phyloP scores from a whole-genome alignment of 2,329 filamentous ascomycete species.

The Chaetoscypha palmicola region DNA sequence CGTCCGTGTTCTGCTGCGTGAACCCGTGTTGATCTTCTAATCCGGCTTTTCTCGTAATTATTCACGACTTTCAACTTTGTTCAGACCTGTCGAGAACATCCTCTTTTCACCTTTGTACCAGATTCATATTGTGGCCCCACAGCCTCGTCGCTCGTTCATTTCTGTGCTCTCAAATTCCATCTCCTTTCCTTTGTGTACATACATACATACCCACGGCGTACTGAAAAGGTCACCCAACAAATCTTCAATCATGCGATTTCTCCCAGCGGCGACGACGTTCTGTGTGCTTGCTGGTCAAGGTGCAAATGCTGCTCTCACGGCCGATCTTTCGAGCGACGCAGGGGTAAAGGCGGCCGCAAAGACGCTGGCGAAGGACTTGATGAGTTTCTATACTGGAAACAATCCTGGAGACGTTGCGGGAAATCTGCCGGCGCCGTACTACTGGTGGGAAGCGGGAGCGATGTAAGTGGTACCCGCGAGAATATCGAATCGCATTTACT shows the following conservation, averaged over 20 bases:
- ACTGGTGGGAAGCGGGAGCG: constrained; percentile 39
- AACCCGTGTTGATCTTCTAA: constrained; percentile 4
- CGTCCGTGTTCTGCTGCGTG: not conserved
- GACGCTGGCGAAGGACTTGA: constrained; percentile 40
- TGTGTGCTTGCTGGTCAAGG: constrained; percentile 11
- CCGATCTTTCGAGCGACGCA: constrained; percentile 1
- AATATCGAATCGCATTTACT: not conserved
- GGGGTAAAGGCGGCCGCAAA: constrained; percentile 20
- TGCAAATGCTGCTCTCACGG: constrained; percentile 7
- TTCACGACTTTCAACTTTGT: not conserved
- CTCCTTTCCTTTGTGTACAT: constrained; percentile 3
- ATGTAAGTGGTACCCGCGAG: constrained; percentile 1
- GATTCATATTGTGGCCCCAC: not conserved
- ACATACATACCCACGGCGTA: not conserved
- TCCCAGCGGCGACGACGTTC: not conserved
- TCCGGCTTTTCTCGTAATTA: not conserved
- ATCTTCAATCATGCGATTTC: constrained; percentile 5
- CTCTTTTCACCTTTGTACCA: not conserved
- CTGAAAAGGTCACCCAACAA: not conserved
- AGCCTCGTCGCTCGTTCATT: constrained; percentile 8
- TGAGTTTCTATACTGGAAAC: constrained; percentile 45
- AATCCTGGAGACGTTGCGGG: constrained; percentile 43
- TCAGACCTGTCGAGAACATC: not conserved
- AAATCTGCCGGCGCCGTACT: constrained; percentile 41
- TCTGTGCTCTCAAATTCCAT: not conserved